phyloP scores from a whole-genome alignment of 345 rosid genomes.

The Citrus hindsii region DNA sequence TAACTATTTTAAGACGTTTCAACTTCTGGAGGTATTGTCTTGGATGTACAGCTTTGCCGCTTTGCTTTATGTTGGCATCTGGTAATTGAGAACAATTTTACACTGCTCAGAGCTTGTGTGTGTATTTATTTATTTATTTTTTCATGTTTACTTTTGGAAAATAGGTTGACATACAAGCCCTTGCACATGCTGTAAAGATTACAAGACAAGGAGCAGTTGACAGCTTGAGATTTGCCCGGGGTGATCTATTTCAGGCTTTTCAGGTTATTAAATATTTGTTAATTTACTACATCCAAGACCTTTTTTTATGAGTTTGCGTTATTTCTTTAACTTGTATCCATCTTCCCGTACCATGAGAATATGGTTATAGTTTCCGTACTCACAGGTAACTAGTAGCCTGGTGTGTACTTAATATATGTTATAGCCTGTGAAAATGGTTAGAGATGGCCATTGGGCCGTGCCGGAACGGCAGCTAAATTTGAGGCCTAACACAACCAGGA shows the following conservation, averaged over 20 bases:
- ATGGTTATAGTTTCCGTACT: background rate
- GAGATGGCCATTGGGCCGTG: too few relatives aligned
- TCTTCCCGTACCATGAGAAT: background rate
- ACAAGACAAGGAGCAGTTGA: slow-evolving; percentile 96
- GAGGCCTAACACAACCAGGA: too few relatives aligned
- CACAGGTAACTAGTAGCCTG: background rate
- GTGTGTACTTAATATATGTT: background rate
- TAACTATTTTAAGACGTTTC: background rate
- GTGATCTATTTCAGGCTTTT: slow-evolving; percentile 89
- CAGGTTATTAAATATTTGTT: slow-evolving; percentile 45
- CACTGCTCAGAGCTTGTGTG: background rate
- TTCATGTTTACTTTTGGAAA: slow-evolving; percentile 9
- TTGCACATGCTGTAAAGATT: slow-evolving; percentile 94
- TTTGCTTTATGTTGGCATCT: background rate
- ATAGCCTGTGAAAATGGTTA: background rate
- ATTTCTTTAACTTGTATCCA: background rate
- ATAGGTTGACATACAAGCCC: slow-evolving; percentile 95
- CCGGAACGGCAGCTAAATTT: too few relatives aligned
- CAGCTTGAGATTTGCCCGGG: slow-evolving; percentile 90
- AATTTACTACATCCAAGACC: background rate
- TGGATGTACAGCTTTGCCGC: background rate
- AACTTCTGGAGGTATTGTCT: background rate
- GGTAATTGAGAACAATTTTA: background rate
- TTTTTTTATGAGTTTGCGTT: background rate
- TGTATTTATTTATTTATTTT: background rate